Evolutionary conservation across 192 early-diverging fungal genomes (phyloP), one percentile per base, ranked within the genome.

Genomic region (Coemansia sp.): DNA sequence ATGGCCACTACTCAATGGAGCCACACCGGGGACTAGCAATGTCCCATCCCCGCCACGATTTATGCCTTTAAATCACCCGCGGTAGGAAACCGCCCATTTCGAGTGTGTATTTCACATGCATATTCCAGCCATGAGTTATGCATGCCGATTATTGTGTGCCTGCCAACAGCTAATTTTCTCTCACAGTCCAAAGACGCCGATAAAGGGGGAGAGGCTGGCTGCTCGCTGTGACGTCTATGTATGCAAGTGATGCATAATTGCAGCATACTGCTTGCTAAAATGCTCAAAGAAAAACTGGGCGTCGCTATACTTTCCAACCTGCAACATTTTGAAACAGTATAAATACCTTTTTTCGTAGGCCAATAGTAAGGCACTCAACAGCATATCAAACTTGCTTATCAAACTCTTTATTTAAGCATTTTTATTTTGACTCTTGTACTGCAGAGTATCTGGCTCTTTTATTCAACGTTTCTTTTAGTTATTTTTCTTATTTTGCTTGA

Each of bases 181-280:
- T 13, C 16, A 18, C 21, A 39, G 8, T 23, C 18, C 45, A 10
- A 50, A 21, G 3, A 26, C 11, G 46, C 21, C 9, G 21, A n/a
- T 24, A 26, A 13, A 9, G 23, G 23, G 23, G 7, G 46, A 21
- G 11, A n/a, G 23, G 46, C 26, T 53, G 50, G 24, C 50, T 43
- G 26, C 14, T 31, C 5, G 50, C 26, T 53, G 31, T 31, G 28
- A 31, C 50, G 24, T 53, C 50, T 16, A 53, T 53, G 14, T 53
- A 53, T 53, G 50, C 50, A 16, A 53, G 26, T 16, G 28, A 24
- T 53, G 56, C 56, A 58, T 58, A 11, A 58, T 58, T 58, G 34
- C 56, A 34, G 33, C 56, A 16, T 58, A 58, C 56, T 58, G 56
- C 56, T 58, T 58, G 56, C n/a, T 28, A 45, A 45, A 45, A 53